A percentile compares a stretch with the other conserved stretches of the same genome.
Evolutionary conservation across 2,329 filamentous ascomycete species (phyloP).

Genomic region (Parafenestella ontariensis): DNA sequence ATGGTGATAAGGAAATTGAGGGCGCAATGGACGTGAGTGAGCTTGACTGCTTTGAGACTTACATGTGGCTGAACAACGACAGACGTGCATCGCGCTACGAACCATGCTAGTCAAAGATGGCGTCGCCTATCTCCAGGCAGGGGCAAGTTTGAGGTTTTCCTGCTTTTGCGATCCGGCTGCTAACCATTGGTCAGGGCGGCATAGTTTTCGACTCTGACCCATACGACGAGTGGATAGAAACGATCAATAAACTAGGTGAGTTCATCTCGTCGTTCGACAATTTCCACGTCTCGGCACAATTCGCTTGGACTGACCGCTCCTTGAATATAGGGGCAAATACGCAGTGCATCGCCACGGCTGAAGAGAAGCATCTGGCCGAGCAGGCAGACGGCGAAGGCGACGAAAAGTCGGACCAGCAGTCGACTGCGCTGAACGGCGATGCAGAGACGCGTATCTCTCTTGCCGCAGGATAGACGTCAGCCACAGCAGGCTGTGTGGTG

Average conservation of each 20-base stretch:
- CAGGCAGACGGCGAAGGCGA: slow-evolving; percentile 40
- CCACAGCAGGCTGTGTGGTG: slow-evolving; percentile 26
- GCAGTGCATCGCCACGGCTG: slow-evolving; percentile 83
- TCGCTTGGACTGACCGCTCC: slow-evolving; percentile 26
- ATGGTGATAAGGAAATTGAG: slow-evolving; percentile 67
- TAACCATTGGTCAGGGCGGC: slow-evolving; percentile 41
- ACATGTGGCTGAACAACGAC: slow-evolving; percentile 33
- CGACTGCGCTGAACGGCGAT: slow-evolving; percentile 15
- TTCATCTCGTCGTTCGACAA: slow-evolving; percentile 13
- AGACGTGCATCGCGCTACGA: slow-evolving; percentile 73
- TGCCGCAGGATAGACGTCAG: slow-evolving; percentile 39
- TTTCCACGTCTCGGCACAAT: slow-evolving; percentile 7
- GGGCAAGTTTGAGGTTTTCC: slow-evolving; percentile 67
- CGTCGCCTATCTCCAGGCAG: slow-evolving; percentile 86
- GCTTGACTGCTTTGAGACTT: slow-evolving; percentile 7
- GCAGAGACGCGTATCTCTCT: slow-evolving; percentile 34
- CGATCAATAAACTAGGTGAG: slow-evolving; percentile 87
- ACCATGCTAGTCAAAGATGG: slow-evolving; percentile 96
- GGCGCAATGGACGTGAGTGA: slow-evolving; percentile 79
- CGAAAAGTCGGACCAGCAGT: slow-evolving; percentile 1
- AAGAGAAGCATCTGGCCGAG: slow-evolving; percentile 68
- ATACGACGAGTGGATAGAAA: slow-evolving; percentile 93
- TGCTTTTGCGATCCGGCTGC: slow-evolving; percentile 21
- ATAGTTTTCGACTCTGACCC: slow-evolving; percentile 75
- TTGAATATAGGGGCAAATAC: slow-evolving; percentile 70